phyloP scores from a whole-genome alignment of 805 yeast genomes.

The Monosporozyma aquatica region DNA sequence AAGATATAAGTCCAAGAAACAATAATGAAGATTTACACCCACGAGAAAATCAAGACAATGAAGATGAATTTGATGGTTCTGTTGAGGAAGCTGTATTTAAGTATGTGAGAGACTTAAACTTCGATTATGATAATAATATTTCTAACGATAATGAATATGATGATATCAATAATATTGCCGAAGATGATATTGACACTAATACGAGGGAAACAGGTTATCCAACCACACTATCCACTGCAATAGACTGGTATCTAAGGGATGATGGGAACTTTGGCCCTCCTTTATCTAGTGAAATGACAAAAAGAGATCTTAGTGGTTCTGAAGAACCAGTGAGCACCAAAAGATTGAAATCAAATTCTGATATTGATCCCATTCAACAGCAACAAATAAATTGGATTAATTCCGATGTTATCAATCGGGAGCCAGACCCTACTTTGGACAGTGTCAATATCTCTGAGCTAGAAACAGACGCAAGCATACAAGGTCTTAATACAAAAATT shows the following conservation, averaged over 20 bases:
- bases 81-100: slow-evolving; percentile 74
- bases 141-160: not conserved
- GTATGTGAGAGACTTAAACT: slow-evolving; percentile 54
- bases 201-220: too few relatives aligned
- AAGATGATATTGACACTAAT: not conserved
- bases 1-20: not conserved
- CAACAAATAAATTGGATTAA: not conserved
- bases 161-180: not conserved
- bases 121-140: slow-evolving; percentile 14
- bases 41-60: slow-evolving; percentile 4
- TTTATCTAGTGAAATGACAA: not conserved
- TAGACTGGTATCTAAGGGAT: not conserved
- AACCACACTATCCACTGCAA: not conserved
- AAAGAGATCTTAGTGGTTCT: not conserved
- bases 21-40: too few relatives aligned
- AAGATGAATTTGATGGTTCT: slow-evolving; percentile 23
- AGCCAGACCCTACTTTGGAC: not conserved
- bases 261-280: not conserved
- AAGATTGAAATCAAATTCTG: too few relatives aligned
- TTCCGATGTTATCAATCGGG: not conserved
- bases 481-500: too few relatives aligned
- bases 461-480: not conserved
- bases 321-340: too few relatives aligned
- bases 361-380: not conserved
- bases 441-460: not conserved